A percentile compares a stretch with the other conserved stretches of the same genome.
Evolutionary conservation across 805 yeast species (phyloP).

Genomic region (Blastobotrys chiropterorum): DNA sequence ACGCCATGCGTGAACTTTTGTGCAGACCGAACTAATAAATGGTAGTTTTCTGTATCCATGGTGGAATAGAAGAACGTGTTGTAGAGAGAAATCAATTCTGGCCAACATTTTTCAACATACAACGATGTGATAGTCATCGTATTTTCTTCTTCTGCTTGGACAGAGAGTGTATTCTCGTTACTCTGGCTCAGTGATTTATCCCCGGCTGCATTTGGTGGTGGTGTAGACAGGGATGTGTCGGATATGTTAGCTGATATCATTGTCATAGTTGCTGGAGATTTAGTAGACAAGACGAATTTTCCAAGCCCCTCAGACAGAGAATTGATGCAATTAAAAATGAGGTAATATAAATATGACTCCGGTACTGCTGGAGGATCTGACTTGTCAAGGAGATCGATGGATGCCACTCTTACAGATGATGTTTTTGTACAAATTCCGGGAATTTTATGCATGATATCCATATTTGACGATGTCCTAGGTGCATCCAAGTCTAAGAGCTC

Average conservation of each 20-base stretch:
- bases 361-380: constrained; percentile 67
- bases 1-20: constrained; percentile 80
- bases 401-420: constrained; percentile 46
- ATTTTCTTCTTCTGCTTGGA: constrained; percentile 1
- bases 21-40: constrained; percentile 58
- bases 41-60: constrained; percentile 66
- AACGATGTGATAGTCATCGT: constrained; percentile 6
- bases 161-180: not conserved
- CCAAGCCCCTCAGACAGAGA: constrained; percentile 66
- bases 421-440: constrained; percentile 16
- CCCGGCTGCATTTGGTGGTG: not conserved
- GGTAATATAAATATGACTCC: constrained; percentile 51
- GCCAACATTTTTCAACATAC: constrained; percentile 24
- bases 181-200: constrained; percentile 15
- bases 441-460: constrained; percentile 1
- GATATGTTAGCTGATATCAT: not conserved
- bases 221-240: not conserved
- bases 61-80: constrained; percentile 55
- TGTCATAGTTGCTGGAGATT: not conserved
- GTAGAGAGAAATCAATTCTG: constrained; percentile 38
- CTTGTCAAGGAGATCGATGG: constrained; percentile 77
- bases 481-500: constrained; percentile 9
- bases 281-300: constrained; percentile 25
- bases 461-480: not conserved
- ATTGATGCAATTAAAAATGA: constrained; percentile 49